These are phyloP conservation scores for Pichia insulana DNA, from an alignment of 805 yeast species.

Conservation along the genomic window DNA sequence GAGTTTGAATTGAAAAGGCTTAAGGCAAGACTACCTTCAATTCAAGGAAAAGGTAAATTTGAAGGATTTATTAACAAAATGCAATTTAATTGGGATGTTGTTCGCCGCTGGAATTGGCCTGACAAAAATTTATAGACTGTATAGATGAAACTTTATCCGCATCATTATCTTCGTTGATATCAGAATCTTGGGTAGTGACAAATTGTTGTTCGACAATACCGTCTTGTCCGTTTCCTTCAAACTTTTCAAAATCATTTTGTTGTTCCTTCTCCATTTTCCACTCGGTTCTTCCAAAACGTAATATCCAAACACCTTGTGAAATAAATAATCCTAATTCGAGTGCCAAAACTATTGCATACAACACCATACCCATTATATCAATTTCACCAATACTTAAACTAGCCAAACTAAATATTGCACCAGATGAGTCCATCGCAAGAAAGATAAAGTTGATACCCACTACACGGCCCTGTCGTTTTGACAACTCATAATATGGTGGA, in stretches of 20 bases:
- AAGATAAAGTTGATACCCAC: slow-evolving; percentile 85
- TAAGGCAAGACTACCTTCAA: slow-evolving; percentile 9
- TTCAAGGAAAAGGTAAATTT: slow-evolving; percentile 16
- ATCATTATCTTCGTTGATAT: neutral
- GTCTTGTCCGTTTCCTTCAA: neutral
- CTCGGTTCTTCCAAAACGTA: slow-evolving; percentile 30
- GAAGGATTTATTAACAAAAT: slow-evolving; percentile 16
- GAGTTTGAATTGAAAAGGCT: slow-evolving; percentile 19
- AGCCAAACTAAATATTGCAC: slow-evolving; percentile 69
- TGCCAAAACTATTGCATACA: slow-evolving; percentile 65
- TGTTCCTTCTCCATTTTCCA: slow-evolving; percentile 1
- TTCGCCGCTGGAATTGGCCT: slow-evolving; percentile 28
- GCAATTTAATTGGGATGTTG: slow-evolving; percentile 24
- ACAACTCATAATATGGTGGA: slow-evolving; percentile 83
- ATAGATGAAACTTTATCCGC: neutral
- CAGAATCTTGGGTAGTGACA: neutral
- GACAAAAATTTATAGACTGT: slow-evolving; percentile 3
- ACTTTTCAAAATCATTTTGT: neutral
- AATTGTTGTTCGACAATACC: neutral
- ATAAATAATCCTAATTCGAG: slow-evolving; percentile 71
- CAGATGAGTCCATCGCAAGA: slow-evolving; percentile 63
- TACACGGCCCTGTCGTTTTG: slow-evolving; percentile 73
- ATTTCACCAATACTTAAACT: slow-evolving; percentile 48
- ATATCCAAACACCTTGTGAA: slow-evolving; percentile 66
- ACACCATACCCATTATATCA: slow-evolving; percentile 70